phyloP scores from a whole-genome alignment of 2,329 filamentous ascomycete species.

The Pseudogymnoascus sp. region DNA sequence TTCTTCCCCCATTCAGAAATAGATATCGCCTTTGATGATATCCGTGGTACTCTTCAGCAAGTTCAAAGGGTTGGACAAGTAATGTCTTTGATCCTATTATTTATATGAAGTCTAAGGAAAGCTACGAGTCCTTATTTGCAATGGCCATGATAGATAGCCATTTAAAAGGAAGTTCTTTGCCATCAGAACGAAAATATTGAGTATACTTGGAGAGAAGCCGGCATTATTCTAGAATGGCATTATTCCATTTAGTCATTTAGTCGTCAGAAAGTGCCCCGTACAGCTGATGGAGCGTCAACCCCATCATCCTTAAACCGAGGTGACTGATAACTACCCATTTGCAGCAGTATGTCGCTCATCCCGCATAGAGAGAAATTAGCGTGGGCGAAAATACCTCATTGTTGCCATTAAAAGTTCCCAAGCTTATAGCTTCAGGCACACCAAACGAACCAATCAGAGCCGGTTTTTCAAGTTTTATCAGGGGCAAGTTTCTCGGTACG shows the following conservation, averaged over 20 bases:
- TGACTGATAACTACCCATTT: neutral
- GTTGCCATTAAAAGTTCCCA: neutral
- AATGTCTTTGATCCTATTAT: neutral
- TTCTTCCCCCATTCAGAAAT: neutral
- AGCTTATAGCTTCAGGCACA: neutral
- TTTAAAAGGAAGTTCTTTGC: neutral
- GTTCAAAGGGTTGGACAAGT: neutral
- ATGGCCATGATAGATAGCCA: neutral
- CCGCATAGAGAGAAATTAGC: neutral
- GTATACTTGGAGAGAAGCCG: neutral
- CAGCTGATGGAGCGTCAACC: neutral
- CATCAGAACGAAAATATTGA: neutral
- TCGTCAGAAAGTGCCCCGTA: neutral
- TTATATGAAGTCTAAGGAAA: neutral
- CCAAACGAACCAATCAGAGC: neutral
- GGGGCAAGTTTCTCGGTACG: neutral
- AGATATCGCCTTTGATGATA: neutral
- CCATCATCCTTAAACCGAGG: neutral
- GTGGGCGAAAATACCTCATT: neutral
- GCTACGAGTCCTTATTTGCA: neutral
- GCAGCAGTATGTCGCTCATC: neutral
- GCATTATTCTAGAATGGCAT: neutral
- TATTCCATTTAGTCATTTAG: neutral
- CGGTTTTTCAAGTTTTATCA: neutral
- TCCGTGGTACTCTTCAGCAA: neutral